Evolutionary conservation across 306 rosid genomes (phyloP).

Genomic region (Purshia tridentata): DNA sequence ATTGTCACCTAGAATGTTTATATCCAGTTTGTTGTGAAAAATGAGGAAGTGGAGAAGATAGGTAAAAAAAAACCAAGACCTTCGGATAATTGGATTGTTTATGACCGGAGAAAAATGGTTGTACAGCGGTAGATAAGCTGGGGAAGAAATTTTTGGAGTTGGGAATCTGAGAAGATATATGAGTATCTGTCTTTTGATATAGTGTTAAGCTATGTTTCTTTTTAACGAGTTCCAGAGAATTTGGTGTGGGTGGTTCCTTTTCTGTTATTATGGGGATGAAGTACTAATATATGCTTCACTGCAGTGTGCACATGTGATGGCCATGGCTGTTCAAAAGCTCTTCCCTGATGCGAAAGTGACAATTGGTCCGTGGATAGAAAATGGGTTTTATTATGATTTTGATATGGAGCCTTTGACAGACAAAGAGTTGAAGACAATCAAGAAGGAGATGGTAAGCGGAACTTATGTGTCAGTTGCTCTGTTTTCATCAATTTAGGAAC

Average conservation of each 20-base stretch:
- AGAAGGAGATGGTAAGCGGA: constrained; percentile 88
- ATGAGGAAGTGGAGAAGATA: constrained; percentile 8
- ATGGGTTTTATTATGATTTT: constrained; percentile 94
- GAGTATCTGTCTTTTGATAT: not conserved
- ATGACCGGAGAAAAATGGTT: not conserved
- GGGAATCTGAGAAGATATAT: not conserved
- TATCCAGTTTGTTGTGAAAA: not conserved
- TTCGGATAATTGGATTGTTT: constrained; percentile 1
- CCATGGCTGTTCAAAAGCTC: constrained; percentile 98
- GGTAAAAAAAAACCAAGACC: not conserved
- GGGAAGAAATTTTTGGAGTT: not conserved
- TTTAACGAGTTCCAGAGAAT: not conserved
- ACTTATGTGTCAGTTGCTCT: not conserved
- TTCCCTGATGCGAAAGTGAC: constrained; percentile 93
- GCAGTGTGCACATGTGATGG: constrained; percentile 99
- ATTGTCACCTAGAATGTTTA: not conserved
- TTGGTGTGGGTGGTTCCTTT: not conserved
- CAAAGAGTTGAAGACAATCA: constrained; percentile 84
- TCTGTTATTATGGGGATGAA: constrained; percentile 21
- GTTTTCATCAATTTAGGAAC: not conserved
- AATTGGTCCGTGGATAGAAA: constrained; percentile 95
- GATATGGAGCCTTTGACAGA: constrained; percentile 83
- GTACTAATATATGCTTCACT: constrained; percentile 12
- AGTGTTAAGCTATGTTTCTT: not conserved
- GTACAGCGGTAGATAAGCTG: not conserved